A percentile compares a stretch with the other conserved stretches of the same genome.
phyloP scores from a whole-genome alignment of 2,329 filamentous ascomycete species.

The Xylaria digitata region DNA sequence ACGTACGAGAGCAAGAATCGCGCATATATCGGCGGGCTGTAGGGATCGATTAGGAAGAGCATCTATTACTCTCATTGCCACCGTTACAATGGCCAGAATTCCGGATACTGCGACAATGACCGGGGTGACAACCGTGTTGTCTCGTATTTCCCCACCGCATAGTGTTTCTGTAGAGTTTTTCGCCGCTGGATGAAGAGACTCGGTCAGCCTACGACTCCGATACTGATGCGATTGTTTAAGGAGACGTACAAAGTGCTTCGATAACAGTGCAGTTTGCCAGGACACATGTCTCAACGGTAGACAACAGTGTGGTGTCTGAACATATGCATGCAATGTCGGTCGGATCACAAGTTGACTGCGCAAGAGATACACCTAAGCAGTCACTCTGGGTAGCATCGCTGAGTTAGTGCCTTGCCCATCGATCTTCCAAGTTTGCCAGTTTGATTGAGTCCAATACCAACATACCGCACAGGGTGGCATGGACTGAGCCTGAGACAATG shows the following conservation, averaged over 20 bases:
- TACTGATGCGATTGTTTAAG: not conserved
- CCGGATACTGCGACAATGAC: slow-evolving; percentile 23
- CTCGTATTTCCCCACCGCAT: slow-evolving; percentile 26
- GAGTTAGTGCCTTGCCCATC: slow-evolving; percentile 18
- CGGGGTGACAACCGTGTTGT: slow-evolving; percentile 29
- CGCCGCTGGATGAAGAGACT: slow-evolving; percentile 18
- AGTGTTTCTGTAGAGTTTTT: slow-evolving; percentile 32
- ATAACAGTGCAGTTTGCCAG: slow-evolving; percentile 31
- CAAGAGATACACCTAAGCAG: slow-evolving; percentile 26
- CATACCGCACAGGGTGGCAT: slow-evolving; percentile 32
- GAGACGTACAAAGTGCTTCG: slow-evolving; percentile 27
- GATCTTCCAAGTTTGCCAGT: not conserved
- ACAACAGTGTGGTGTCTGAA: slow-evolving; percentile 21
- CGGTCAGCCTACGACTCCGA: slow-evolving; percentile 14
- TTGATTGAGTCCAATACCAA: slow-evolving; percentile 5
- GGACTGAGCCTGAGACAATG: slow-evolving; percentile 24
- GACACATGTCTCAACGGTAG: slow-evolving; percentile 27
- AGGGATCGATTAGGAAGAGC: slow-evolving; percentile 16
- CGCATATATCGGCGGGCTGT: slow-evolving; percentile 24
- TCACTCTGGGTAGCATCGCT: slow-evolving; percentile 21
- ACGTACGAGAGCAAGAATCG: slow-evolving; percentile 30
- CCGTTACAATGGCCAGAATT: slow-evolving; percentile 23
- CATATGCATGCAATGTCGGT: slow-evolving; percentile 29
- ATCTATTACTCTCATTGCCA: slow-evolving; percentile 22
- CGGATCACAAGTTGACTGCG: slow-evolving; percentile 28